Evolutionary conservation across 192 early-diverging fungal genomes (phyloP).

Genomic region (Pilobolus umbonatus): DNA sequence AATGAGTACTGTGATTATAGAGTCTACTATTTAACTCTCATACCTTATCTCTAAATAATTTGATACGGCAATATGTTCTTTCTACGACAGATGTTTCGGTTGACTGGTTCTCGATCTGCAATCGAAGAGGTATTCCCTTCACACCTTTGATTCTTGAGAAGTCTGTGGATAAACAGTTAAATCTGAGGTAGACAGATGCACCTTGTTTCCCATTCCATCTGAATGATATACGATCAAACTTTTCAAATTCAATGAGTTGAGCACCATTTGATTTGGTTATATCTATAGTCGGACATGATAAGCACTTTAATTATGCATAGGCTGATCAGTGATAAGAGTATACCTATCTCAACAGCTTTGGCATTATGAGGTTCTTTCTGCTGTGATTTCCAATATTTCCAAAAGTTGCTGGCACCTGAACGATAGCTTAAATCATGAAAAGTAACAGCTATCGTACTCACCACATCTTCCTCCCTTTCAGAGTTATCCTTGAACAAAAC

Average conservation of each 20-base stretch:
- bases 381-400: conserved; percentile 75
- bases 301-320: neutral
- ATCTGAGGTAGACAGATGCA: conserved; percentile 61
- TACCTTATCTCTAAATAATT: conserved; percentile 73
- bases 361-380: conserved; percentile 52
- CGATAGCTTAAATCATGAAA: conserved; percentile 72
- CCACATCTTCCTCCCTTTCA: conserved; percentile 43
- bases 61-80: conserved; percentile 55
- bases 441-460: conserved; percentile 53
- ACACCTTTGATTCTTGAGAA: conserved; percentile 80
- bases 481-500: conserved; percentile 48
- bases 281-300: neutral
- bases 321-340: neutral
- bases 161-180: conserved; percentile 75
- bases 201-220: conserved; percentile 64
- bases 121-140: conserved; percentile 68
- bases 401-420: conserved; percentile 55
- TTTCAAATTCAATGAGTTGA: conserved; percentile 45
- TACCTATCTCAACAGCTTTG: conserved; percentile 62
- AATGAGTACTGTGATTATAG: too few relatives aligned
- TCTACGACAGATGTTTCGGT: conserved; percentile 39
- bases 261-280: conserved; percentile 36
- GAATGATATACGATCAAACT: conserved; percentile 67
- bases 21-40: neutral
- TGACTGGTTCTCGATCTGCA: conserved; percentile 38